Percentiles rank a stretch among this genome's conserved stretches.
phyloP scores from a whole-genome alignment of 352 stramenopile species.

The Phytophthora fragariaefolia region DNA sequence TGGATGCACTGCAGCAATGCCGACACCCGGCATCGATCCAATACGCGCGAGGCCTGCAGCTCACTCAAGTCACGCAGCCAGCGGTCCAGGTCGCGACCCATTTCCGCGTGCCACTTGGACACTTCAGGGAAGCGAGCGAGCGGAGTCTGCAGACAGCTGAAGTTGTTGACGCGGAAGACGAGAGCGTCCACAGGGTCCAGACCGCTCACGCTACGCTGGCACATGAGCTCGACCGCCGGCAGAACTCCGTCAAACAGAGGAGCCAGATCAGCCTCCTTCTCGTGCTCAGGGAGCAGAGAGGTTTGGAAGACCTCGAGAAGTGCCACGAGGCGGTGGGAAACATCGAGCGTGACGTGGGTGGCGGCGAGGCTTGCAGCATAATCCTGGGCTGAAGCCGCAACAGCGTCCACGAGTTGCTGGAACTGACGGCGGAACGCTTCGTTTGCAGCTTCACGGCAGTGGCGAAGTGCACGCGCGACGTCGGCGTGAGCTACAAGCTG shows the following conservation, averaged over 20 bases:
- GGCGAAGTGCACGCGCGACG: slow-evolving; percentile 42
- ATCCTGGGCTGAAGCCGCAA: slow-evolving; percentile 58
- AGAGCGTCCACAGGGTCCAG: slow-evolving; percentile 57
- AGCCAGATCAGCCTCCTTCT: slow-evolving; percentile 58
- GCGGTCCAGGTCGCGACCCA: slow-evolving; percentile 42
- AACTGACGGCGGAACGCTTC: slow-evolving; percentile 64
- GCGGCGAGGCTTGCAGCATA: slow-evolving; percentile 66
- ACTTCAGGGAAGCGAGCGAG: slow-evolving; percentile 56
- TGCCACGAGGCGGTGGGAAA: slow-evolving; percentile 58
- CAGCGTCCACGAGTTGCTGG: slow-evolving; percentile 49
- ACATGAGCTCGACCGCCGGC: slow-evolving; percentile 60
- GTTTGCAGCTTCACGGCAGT: slow-evolving; percentile 52
- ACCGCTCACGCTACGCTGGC: slow-evolving; percentile 44
- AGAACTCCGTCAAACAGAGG: slow-evolving; percentile 60
- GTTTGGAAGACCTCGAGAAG: slow-evolving; percentile 69
- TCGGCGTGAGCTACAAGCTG: slow-evolving; percentile 45
- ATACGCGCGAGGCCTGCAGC: slow-evolving; percentile 47
- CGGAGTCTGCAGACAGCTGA: slow-evolving; percentile 65
- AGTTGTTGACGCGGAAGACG: slow-evolving; percentile 77
- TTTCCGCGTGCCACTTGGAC: slow-evolving; percentile 40
- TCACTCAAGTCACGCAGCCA: slow-evolving; percentile 56
- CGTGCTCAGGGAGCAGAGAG: slow-evolving; percentile 58
- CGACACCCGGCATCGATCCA: slow-evolving; percentile 53
- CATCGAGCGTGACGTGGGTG: slow-evolving; percentile 63
- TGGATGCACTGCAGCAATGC: slow-evolving; percentile 51